A percentile compares a stretch with the other conserved stretches of the same genome.
Conservation (phyloP, 805 yeast genomes). For the Candida bentonensis region DNA sequence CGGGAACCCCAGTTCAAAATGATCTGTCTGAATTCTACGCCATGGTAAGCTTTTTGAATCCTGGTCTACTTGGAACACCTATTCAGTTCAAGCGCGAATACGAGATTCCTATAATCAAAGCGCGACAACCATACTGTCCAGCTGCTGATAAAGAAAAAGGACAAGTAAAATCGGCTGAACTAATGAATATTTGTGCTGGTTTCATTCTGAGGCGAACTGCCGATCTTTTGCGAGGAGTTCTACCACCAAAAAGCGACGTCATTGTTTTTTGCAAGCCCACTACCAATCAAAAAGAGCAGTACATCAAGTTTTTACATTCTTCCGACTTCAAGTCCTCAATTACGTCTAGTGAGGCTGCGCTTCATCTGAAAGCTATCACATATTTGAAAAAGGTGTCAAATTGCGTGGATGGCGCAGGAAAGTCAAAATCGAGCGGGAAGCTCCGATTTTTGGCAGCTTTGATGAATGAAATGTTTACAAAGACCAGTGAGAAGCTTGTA, state of each 20-base stretch:
- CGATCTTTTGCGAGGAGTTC: conserved; percentile 35
- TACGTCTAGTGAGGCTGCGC: conserved; percentile 16
- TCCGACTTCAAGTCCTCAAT: conserved; percentile 18
- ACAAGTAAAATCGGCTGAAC: conserved; percentile 42
- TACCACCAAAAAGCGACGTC: conserved; percentile 65
- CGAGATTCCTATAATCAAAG: conserved; percentile 54
- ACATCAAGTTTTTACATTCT: conserved; percentile 34
- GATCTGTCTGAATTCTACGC: conserved; percentile 74
- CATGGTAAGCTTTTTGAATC: conserved; percentile 71
- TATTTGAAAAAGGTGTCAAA: conserved; percentile 70
- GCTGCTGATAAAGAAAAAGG: conserved; percentile 40
- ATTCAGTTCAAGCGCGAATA: conserved; percentile 33
- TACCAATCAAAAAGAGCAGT: conserved; percentile 38
- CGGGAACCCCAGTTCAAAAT: conserved; percentile 93
- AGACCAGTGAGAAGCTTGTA: conserved; percentile 60
- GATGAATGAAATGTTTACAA: conserved; percentile 31
- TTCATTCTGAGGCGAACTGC: conserved; percentile 67
- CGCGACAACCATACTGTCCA: conserved; percentile 53
- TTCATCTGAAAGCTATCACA: conserved; percentile 54
- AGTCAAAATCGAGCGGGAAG: conserved; percentile 41
- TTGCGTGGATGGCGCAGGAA: conserved; percentile 49
- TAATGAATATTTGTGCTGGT: conserved; percentile 46
- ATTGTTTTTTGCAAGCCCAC: conserved; percentile 73
- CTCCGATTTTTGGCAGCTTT: conserved; percentile 44
- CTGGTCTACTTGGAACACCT: conserved; percentile 60